Conservation (phyloP, 1,139 yeast genomes). For the Geotrichum fermentans region DNA sequence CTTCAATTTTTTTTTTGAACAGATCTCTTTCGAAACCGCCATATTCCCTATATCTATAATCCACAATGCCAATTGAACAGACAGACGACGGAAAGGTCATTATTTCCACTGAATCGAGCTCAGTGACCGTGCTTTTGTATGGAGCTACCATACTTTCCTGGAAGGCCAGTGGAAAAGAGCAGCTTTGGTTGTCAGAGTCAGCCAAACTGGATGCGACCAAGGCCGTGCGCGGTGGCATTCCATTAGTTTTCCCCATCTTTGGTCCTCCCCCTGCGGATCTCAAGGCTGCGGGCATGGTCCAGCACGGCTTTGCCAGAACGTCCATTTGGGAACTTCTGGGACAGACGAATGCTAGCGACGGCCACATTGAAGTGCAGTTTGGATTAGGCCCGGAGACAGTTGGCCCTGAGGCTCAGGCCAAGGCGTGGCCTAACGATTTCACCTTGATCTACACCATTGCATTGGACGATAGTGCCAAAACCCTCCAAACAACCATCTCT, state of each 20-base stretch:
- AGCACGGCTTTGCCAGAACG: constrained; percentile 93
- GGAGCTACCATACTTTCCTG: constrained; percentile 91
- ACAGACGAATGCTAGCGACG: constrained; percentile 50
- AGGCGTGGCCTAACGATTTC: constrained; percentile 68
- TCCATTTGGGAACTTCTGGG: constrained; percentile 91
- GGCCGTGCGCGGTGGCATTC: constrained; percentile 96
- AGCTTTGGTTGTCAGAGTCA: constrained; percentile 50
- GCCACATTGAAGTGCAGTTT: constrained; percentile 65
- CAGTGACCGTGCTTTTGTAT: constrained; percentile 64
- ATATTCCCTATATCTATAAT: no score
- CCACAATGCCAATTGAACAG: constrained; percentile 56
- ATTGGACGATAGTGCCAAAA: constrained; percentile 44
- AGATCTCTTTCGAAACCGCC: no score
- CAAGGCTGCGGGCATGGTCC: constrained; percentile 38
- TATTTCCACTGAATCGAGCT: constrained; percentile 51
- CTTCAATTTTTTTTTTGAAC: no score
- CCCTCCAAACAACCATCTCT: constrained; percentile 63
- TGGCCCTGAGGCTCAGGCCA: constrained; percentile 41
- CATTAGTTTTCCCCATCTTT: constrained; percentile 89
- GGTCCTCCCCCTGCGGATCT: constrained; percentile 60
- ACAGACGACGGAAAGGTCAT: constrained; percentile 59
- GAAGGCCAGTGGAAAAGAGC: constrained; percentile 67
- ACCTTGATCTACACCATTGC: constrained; percentile 68
- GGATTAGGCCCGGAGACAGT: constrained; percentile 84
- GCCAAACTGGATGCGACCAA: constrained; percentile 86